A percentile compares a stretch with the other conserved stretches of the same genome.
phyloP scores from a whole-genome alignment of 345 rosid species.

The Sapria himalayana region DNA sequence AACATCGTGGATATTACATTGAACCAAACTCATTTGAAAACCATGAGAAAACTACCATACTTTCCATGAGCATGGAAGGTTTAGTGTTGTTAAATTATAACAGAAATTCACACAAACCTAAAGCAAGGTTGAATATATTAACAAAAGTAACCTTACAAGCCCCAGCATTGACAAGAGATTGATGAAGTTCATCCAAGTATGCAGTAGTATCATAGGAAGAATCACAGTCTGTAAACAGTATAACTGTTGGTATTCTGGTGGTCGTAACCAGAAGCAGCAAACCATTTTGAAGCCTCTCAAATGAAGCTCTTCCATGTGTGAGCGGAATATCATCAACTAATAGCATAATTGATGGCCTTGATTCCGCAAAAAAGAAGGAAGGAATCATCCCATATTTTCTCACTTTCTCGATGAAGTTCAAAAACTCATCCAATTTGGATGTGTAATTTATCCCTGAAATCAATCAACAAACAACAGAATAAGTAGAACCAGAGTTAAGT shows the following conservation, averaged over 20 bases:
- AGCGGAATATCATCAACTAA: conserved; percentile 88
- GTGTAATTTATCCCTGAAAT: conserved; percentile 41
- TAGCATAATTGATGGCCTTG: conserved; percentile 26
- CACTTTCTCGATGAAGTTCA: conserved; percentile 47
- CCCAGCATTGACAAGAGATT: conserved; percentile 56
- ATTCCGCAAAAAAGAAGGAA: conserved; percentile 16
- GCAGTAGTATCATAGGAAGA: conserved; percentile 29
- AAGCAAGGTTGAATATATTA: conserved; percentile 8
- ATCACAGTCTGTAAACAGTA: conserved; percentile 51
- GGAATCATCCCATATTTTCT: conserved; percentile 53
- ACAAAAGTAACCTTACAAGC: conserved; percentile 56
- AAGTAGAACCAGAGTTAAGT: conserved; percentile 1
- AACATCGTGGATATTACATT: too few relatives aligned
- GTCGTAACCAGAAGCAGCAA: conserved; percentile 54
- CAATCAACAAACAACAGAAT: conserved; percentile 8
- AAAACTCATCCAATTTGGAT: conserved; percentile 89
- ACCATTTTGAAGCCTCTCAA: conserved; percentile 45
- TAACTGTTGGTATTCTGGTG: conserved; percentile 42
- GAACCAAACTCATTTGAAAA: too few relatives aligned
- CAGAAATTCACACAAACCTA: too few relatives aligned
- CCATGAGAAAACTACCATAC: too few relatives aligned
- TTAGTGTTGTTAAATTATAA: too few relatives aligned
- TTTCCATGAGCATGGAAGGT: too few relatives aligned
- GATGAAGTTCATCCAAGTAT: conserved; percentile 42
- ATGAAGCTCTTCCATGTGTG: conserved; percentile 44